Evolutionary conservation across 345 rosid species (phyloP), one percentile per base, ranked within the genome.

Genomic region (Aethionema arabicum): DNA sequence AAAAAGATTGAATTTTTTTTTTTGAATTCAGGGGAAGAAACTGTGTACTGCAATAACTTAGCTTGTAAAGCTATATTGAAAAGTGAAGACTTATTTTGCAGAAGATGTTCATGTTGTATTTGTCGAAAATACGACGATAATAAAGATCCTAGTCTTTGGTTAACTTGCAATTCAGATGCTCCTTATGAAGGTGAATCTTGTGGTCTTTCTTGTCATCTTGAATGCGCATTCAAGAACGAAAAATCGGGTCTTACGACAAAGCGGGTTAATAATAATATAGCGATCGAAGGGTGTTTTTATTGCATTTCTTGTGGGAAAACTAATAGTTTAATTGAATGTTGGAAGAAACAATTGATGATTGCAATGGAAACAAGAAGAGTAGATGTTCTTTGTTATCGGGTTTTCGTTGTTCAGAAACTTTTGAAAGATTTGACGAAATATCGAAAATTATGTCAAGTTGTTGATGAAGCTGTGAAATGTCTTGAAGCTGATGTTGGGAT

Each of bases 361-460:
- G 93, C 96, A 39, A 80, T 78, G 69, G 96, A 82, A 74, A 83
- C 96, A 6, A 84, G 96, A 78, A 77, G 96, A 76, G 91, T 89
- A 38, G 91, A 86, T 61, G 85, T 72, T 21, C 80, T 89, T 53
- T 89, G 96, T 63, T 80, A 77, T 61, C 75, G 91, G 11, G 78
- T 85, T 63, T 79, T 82, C 72, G 42, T 86, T 68, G 78, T 77
- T 65, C 78, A 74, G 32, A 81, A 75, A 59, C 84, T 89, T 43
- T 77, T 86, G 9, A 61, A 66, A 6, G 83, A 83, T 59, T 74
- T 87, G 5, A 80, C 72, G 53, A 54, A 38, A 57, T 80, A 77
- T 62, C 65, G 45, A 70, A 82, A 74, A 30, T 5, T 80, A 6
- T 79, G 69, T 36, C 77, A 78, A 75, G 63, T 4, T 35, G 74